A percentile compares a stretch with the other conserved stretches of the same genome.
phyloP scores from a whole-genome alignment of 345 rosid genomes.

The Aegle marmelos region DNA sequence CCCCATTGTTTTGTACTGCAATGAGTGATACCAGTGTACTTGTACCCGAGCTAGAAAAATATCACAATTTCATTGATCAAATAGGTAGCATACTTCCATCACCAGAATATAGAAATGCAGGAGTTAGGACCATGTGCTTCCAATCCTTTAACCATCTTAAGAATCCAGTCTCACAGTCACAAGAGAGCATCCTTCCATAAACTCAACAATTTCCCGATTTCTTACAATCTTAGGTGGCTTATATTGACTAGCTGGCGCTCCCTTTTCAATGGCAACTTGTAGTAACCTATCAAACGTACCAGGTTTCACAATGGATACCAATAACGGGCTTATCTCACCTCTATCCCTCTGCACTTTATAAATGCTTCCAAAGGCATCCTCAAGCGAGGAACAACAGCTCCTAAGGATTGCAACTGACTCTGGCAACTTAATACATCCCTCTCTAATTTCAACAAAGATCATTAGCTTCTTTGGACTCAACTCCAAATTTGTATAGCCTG shows the following conservation, averaged over 20 bases:
- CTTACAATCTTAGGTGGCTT: conserved; percentile 51
- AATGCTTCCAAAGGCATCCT: conserved; percentile 36
- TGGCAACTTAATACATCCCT: conserved; percentile 8
- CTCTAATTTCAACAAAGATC: conserved; percentile 34
- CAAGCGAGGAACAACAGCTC: conserved; percentile 29
- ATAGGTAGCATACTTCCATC: background rate
- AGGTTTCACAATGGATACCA: conserved; percentile 29
- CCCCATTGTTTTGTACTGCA: background rate
- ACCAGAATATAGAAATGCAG: background rate
- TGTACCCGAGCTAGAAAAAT: background rate
- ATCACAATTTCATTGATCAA: background rate
- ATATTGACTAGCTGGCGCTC: conserved; percentile 50
- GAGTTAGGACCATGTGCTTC: background rate
- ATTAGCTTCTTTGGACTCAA: conserved; percentile 29
- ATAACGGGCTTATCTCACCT: conserved; percentile 33
- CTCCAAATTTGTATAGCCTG: conserved; percentile 29
- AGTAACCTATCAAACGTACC: conserved; percentile 42
- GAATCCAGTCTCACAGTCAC: conserved; percentile 18
- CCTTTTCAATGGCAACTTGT: conserved; percentile 29
- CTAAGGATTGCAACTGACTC: conserved; percentile 16
- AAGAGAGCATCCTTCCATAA: conserved; percentile 36
- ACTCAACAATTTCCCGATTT: conserved; percentile 26
- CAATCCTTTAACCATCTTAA: background rate
- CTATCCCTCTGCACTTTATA: conserved; percentile 38
- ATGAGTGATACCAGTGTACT: background rate